Percentiles rank a stretch among this genome's conserved stretches.
phyloP scores from a whole-genome alignment of 768 basidiomycete genomes.

The Hygrophorus pudorinus region DNA sequence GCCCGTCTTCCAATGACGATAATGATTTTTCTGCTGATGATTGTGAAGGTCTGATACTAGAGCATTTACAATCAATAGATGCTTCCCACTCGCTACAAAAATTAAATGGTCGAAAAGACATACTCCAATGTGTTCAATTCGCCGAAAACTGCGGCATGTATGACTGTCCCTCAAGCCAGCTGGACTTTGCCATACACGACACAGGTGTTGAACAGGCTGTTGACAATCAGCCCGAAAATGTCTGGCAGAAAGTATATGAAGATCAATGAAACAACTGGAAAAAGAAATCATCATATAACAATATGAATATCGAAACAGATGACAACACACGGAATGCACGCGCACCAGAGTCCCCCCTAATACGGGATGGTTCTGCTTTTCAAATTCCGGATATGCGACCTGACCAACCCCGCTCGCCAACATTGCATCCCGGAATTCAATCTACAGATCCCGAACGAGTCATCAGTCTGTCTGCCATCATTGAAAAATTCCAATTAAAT shows the following conservation, averaged over 20 bases:
- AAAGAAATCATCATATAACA: neutral
- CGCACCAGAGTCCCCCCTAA: neutral
- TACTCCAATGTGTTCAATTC: constrained; percentile 7
- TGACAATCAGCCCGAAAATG: constrained; percentile 6
- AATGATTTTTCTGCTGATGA: constrained; percentile 1
- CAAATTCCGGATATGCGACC: neutral
- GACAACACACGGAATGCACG: neutral
- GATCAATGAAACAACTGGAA: constrained; percentile 8
- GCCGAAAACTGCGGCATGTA: constrained; percentile 7
- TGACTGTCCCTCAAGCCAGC: neutral
- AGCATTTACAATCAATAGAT: constrained; percentile 11
- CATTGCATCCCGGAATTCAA: neutral
- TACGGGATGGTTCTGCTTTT: constrained; percentile 5
- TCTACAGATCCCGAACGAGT: neutral
- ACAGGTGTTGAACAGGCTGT: neutral
- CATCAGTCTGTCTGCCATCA: constrained; percentile 12
- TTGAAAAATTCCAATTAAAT: constrained; percentile 21
- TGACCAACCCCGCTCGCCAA: neutral
- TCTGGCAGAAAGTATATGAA: constrained; percentile 11
- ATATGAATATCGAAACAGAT: neutral
- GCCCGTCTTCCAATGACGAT: too few relatives aligned
- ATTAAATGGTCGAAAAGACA: neutral
- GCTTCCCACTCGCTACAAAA: constrained; percentile 1
- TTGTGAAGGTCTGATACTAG: constrained; percentile 10
- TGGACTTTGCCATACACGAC: neutral